These are phyloP conservation scores for Penicillium steckii DNA, from an alignment of 495 filamentous ascomycete genomes.

Conservation along the genomic window DNA sequence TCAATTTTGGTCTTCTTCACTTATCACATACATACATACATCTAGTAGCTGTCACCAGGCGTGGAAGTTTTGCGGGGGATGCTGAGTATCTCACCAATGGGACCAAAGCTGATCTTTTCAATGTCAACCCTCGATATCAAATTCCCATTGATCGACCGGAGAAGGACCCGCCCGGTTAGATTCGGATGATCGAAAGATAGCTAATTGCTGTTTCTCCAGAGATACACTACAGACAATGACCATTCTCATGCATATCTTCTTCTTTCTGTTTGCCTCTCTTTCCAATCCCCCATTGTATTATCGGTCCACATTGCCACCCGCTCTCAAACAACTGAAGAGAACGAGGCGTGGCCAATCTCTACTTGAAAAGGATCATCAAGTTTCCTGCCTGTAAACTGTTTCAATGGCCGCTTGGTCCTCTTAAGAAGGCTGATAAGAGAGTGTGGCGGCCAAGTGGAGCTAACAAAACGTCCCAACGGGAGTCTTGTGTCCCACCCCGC, in stretches of 20 bases:
- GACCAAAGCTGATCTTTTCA: conserved; percentile 3
- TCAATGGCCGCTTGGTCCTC: not conserved
- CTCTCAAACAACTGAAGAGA: not conserved
- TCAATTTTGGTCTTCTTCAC: not conserved
- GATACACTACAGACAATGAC: not conserved
- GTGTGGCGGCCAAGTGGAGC: conserved; percentile 6
- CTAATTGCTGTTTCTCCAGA: not conserved
- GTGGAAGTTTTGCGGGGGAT: conserved; percentile 1
- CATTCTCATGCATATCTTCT: not conserved
- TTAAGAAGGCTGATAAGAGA: conserved; percentile 3
- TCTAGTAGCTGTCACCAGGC: not conserved
- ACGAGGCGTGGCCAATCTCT: not conserved
- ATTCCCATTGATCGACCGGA: conserved; percentile 13
- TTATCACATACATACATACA: too few species aligned
- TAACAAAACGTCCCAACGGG: not conserved
- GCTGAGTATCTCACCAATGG: conserved; percentile 2
- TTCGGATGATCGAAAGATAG: too few species aligned
- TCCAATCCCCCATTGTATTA: not conserved
- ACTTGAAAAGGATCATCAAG: too few species aligned
- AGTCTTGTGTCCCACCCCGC: not conserved
- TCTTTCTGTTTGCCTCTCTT: not conserved
- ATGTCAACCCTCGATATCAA: conserved; percentile 3
- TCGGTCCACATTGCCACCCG: not conserved
- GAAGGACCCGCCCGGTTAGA: not conserved
- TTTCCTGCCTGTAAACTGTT: too few species aligned